Conservation (phyloP, 2,329 filamentous ascomycete genomes). For the Macrophomina phaseolina region DNA sequence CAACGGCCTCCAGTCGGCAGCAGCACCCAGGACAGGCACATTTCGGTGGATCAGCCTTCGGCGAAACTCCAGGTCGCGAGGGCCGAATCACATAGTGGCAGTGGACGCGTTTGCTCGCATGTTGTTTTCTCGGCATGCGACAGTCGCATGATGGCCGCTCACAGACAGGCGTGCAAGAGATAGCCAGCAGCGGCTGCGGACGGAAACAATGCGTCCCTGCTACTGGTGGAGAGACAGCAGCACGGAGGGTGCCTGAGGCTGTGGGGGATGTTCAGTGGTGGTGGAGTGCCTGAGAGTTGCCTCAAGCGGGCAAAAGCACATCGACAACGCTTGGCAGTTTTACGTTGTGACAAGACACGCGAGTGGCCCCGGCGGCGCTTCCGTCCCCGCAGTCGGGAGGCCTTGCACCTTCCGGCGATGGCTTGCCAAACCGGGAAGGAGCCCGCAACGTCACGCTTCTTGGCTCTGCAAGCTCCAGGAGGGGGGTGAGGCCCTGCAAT, state of each 20-base stretch:
- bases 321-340: slow-evolving; percentile 4
- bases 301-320: neutral
- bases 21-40: neutral
- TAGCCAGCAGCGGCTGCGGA: neutral
- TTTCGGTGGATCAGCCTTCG: neutral
- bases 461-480: neutral
- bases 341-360: slow-evolving; percentile 2
- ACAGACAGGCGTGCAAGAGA: neutral
- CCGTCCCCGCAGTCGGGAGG: neutral
- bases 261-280: slow-evolving; percentile 1
- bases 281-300: neutral
- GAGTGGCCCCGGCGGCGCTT: neutral
- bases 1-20: neutral
- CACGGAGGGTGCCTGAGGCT: slow-evolving; percentile 2
- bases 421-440: neutral
- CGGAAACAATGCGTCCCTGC: neutral
- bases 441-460: neutral
- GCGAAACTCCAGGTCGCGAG: slow-evolving; percentile 5
- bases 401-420: neutral
- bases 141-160: neutral
- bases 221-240: neutral
- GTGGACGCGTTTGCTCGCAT: neutral
- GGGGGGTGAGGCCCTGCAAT: neutral
- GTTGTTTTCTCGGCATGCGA: neutral
- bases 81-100: neutral